Evolutionary conservation across 2,329 filamentous ascomycete species (phyloP).

Genomic region (Alternaria viburni): DNA sequence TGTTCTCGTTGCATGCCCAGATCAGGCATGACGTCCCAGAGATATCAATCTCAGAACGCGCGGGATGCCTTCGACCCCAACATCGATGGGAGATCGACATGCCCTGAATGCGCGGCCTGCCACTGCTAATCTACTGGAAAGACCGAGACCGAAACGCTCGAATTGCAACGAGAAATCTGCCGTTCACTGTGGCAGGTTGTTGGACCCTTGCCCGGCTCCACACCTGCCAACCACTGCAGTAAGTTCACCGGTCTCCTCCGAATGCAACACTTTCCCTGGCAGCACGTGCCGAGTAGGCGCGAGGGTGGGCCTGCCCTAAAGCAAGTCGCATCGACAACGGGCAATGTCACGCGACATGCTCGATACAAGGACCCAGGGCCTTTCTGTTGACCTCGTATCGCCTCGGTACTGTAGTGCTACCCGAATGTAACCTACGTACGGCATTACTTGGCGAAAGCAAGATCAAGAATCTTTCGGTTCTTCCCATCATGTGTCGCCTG

Average conservation of each 20-base stretch:
- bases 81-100: not conserved
- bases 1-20: not conserved
- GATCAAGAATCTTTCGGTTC: not conserved
- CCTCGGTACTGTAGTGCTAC: not conserved
- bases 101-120: not conserved
- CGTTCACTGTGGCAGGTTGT: not conserved
- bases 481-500: not conserved
- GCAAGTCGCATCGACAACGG: not conserved
- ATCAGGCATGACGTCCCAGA: constrained; percentile 5
- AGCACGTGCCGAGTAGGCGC: not conserved
- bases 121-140: not conserved
- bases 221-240: not conserved
- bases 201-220: constrained; percentile 3
- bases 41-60: not conserved
- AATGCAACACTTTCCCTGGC: not conserved
- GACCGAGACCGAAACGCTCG: not conserved
- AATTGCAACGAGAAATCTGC: not conserved
- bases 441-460: not conserved
- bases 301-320: not conserved
- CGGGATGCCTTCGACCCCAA: not conserved
- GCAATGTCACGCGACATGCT: constrained; percentile 1
- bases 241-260: not conserved
- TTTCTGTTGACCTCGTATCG: not conserved
- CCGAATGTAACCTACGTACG: not conserved
- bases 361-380: not conserved